Conservation (phyloP, 257 asterid genomes). For the Echites panduratus region DNA sequence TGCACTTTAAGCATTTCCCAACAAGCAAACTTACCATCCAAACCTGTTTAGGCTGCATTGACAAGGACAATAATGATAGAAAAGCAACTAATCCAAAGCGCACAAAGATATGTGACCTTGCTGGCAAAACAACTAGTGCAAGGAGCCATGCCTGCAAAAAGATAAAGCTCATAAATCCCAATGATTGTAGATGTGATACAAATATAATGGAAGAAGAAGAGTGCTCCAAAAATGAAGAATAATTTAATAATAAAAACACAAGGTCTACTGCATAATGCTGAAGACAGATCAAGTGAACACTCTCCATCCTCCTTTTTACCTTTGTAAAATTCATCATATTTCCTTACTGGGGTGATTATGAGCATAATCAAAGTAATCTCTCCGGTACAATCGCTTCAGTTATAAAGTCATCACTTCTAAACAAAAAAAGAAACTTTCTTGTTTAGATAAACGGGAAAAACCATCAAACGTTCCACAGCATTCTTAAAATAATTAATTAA, state of each 20-base stretch:
- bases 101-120: constrained; percentile 47
- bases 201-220: not conserved
- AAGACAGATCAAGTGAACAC: not conserved
- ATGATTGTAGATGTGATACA: not conserved
- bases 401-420: not conserved
- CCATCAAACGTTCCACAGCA: too few relatives aligned
- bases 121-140: constrained; percentile 81
- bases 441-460: not conserved
- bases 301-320: not conserved
- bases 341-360: not conserved
- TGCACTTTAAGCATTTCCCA: not conserved
- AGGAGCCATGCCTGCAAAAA: constrained; percentile 85
- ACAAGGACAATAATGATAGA: constrained; percentile 54
- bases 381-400: not conserved
- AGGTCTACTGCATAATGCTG: not conserved
- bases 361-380: not conserved
- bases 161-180: constrained; percentile 12
- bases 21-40: constrained; percentile 63
- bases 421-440: not conserved
- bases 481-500: too few relatives aligned
- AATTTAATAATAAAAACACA: not conserved
- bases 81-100: constrained; percentile 64
- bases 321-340: not conserved
- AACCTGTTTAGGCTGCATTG: constrained; percentile 76
- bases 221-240: not conserved